Base-by-base conservation (phyloP, 352 stramenopile species). In the Globisporangium megalacanthum region DNA sequence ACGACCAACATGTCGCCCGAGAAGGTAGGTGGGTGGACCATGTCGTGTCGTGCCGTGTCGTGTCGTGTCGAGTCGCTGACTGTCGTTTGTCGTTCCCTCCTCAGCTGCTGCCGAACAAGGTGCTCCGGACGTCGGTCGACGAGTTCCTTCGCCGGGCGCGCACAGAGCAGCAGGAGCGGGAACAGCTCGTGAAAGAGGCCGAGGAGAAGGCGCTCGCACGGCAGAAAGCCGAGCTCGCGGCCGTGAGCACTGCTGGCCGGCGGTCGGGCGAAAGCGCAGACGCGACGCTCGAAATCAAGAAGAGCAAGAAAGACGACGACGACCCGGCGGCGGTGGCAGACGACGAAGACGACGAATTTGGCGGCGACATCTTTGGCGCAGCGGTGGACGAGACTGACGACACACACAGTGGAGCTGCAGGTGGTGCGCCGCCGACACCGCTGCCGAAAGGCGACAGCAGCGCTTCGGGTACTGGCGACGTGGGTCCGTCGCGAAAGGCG, bases 231-330 rank as follows among this genome's bases (percentile, higher is more conserved):
- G 78, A 89, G 58, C 62, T 75, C 42, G 75, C 83, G 45, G 75
- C 83, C 7, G 69, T 79, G 15, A 78, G 54, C 49, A 73, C 76
- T n/a, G 58, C 71, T 35, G 56, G 60, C 9, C 70, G 82, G 36
- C 74, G 81, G 13, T 66, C 75, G 2, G 83, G 75, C 2, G 79
- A 91, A 37, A 91, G 69, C n/a, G 84, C 84, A 4, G 84, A 93
- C 56, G 83, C 81, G n/a, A 88, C 79, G 11, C 52, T 94, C 5
- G 84, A 92, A 46, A 94, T 93, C 54, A 94, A 92, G 57, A 92
- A 91, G 49, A 69, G 69, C n/a, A 92, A 88, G 62, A 92, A 92
- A 50, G 72, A 85, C 7, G 69, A 72, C 35, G 73, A 80, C 9
- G 76, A 68, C 25, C 1, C 25, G 25, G 25, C 25, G 25, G 25